These are phyloP conservation scores for Pyrenophora teres DNA, from an alignment of 2,329 filamentous ascomycete species.

Conservation along the genomic window DNA sequence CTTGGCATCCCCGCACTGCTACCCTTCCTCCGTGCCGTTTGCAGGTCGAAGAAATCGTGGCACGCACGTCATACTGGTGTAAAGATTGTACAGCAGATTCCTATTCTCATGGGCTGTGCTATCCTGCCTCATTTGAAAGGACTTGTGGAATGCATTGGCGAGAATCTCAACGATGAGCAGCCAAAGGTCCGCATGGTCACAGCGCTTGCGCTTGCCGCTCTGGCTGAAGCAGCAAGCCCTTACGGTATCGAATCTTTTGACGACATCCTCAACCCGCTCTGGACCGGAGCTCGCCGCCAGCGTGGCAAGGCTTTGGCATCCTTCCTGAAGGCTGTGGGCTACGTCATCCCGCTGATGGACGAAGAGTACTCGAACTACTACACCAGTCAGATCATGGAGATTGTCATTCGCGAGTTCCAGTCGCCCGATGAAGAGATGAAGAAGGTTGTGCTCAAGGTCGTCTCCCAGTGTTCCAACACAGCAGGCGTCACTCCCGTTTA, in stretches of 20 bases:
- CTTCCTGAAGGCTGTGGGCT: conserved; percentile 96
- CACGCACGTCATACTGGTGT: conserved; percentile 97
- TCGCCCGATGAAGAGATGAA: conserved; percentile 99
- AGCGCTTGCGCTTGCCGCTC: conserved; percentile 87
- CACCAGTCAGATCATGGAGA: conserved; percentile 98
- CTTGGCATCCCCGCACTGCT: conserved; percentile 93
- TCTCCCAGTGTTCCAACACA: conserved; percentile 92
- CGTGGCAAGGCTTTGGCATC: conserved; percentile 93
- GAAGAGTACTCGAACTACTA: conserved; percentile 99
- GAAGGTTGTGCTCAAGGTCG: conserved; percentile 96
- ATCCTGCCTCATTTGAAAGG: conserved; percentile 95
- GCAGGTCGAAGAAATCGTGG: conserved; percentile 98
- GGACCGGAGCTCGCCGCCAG: conserved; percentile 95
- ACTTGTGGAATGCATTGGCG: conserved; percentile 92
- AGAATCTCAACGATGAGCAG: conserved; percentile 96
- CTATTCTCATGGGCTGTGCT: conserved; percentile 97
- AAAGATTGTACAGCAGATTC: conserved; percentile 98
- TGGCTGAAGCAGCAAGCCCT: conserved; percentile 94
- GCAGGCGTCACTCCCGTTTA: conserved; percentile 94
- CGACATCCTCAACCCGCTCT: conserved; percentile 93
- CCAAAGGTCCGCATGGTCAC: conserved; percentile 97
- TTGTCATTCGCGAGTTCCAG: conserved; percentile 90
- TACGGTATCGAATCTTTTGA: conserved; percentile 99
- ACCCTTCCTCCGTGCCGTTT: conserved; percentile 93
- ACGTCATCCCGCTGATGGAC: conserved; percentile 98